Evolutionary conservation across 345 rosid genomes (phyloP), one percentile per base, ranked within the genome.

Genomic region (Arabidopsis arenosa): DNA sequence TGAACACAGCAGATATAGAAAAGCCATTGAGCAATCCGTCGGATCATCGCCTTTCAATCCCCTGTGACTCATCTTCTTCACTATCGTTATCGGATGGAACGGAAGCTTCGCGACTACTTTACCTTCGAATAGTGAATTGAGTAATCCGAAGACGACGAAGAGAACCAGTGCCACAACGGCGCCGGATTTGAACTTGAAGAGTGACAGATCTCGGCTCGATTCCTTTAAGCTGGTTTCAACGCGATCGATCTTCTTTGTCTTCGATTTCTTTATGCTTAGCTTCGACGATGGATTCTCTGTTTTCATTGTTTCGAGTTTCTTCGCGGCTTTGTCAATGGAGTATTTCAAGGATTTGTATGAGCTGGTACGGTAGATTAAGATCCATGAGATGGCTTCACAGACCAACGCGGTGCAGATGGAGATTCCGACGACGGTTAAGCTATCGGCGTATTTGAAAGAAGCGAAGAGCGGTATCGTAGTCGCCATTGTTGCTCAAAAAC

Each of bases 171-270:
- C 99, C 6, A 95, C 98, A 18, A 95, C 99, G 40, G 97, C 98
- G 21, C 99, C 99, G 57, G 99, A 95, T 82, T 95, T 95, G 92
- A 95, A 90, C 91, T 95, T 95, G 93, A 95, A 95, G 44, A 95
- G 88, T 6, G 99, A 95, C 7, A 95, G 86, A 76, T 92, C 97
- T 62, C 99, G 89, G 82, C 89, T 92, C 32, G 99, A 89, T 64
- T 95, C 99, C 66, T 92, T 95, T 57, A 95, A 82, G 68, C 94
- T 89, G 63, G 97, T 68, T 81, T 95, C 99, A 40, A 95, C 96
- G 72, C 99, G 97, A 80, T 95, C 98, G 44, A 95, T 90, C 83
- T 90, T 95, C 92, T 88, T 92, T 80, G 97, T 85, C 73, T 92
- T 92, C 52, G 98, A 90, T 60, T 93, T 93, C 74, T 88, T 95